phyloP scores from a whole-genome alignment of 169 alveolate genomes.

The Pseudocohnilembus persalinus region DNA sequence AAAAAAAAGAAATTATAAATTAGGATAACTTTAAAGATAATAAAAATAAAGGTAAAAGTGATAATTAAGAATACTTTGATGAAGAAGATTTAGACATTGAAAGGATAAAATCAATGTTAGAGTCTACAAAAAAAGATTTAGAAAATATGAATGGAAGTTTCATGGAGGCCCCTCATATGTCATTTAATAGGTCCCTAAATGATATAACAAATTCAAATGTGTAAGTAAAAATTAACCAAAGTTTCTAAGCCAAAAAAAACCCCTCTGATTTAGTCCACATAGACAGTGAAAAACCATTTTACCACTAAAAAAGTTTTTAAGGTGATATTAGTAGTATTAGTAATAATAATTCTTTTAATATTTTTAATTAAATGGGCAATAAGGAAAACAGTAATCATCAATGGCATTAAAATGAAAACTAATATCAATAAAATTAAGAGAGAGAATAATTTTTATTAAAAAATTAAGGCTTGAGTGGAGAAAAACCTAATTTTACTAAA shows the following conservation, averaged over 20 bases:
- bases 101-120: not conserved
- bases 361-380: too few species aligned
- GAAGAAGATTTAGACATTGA: not conserved
- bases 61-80: not conserved
- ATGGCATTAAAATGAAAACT: too few species aligned
- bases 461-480: not conserved
- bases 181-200: not conserved
- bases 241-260: not conserved
- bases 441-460: not conserved
- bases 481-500: not conserved
- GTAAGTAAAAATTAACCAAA: not conserved
- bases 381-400: too few species aligned
- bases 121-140: not conserved
- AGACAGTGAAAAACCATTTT: not conserved
- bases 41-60: too few species aligned
- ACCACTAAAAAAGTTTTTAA: too few species aligned
- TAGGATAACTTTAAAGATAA: not conserved
- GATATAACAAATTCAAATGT: not conserved
- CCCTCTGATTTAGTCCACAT: not conserved
- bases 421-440: too few species aligned
- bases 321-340: not conserved
- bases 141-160: not conserved
- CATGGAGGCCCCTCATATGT: not conserved
- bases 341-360: too few species aligned
- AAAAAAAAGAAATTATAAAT: too few species aligned